These are phyloP conservation scores for Phytophthora macrochlamydospora DNA, from an alignment of 352 stramenopile species.

Conservation along the genomic window DNA sequence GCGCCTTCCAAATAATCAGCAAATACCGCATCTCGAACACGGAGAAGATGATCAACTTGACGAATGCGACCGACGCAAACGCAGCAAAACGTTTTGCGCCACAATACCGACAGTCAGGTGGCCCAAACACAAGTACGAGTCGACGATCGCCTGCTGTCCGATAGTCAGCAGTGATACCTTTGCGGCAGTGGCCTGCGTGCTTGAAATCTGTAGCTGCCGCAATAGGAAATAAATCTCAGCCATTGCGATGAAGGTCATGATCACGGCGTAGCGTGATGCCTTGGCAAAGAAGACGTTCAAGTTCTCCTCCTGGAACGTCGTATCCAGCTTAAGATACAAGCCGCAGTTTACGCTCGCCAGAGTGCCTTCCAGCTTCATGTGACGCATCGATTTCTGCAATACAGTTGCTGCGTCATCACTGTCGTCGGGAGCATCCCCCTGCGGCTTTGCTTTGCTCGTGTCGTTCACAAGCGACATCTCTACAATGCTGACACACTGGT, in stretches of 20 bases:
- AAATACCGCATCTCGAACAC: slow-evolving; percentile 99
- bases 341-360: slow-evolving; percentile 81
- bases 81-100: slow-evolving; percentile 93
- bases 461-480: slow-evolving; percentile 72
- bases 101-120: slow-evolving; percentile 96
- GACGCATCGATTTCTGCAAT: slow-evolving; percentile 43
- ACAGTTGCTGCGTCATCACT: slow-evolving; percentile 41
- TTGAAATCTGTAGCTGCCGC: slow-evolving; percentile 82
- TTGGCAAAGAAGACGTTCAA: slow-evolving; percentile 84
- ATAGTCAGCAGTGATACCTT: slow-evolving; percentile 86
- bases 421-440: slow-evolving; percentile 27
- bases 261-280: slow-evolving; percentile 74
- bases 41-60: slow-evolving; percentile 98
- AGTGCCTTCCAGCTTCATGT: slow-evolving; percentile 63
- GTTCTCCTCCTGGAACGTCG: slow-evolving; percentile 85
- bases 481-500: slow-evolving; percentile 85
- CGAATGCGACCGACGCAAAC: slow-evolving; percentile 96
- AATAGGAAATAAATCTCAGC: slow-evolving; percentile 88
- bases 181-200: slow-evolving; percentile 82
- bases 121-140: slow-evolving; percentile 95
- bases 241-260: slow-evolving; percentile 89
- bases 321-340: slow-evolving; percentile 75
- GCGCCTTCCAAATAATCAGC: slow-evolving; percentile 96
- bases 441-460: slow-evolving; percentile 16
- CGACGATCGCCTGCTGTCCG: slow-evolving; percentile 87